Evolutionary conservation across 768 basidiomycete genomes (phyloP).

Genomic region (Udeniomyces megalosporus): DNA sequence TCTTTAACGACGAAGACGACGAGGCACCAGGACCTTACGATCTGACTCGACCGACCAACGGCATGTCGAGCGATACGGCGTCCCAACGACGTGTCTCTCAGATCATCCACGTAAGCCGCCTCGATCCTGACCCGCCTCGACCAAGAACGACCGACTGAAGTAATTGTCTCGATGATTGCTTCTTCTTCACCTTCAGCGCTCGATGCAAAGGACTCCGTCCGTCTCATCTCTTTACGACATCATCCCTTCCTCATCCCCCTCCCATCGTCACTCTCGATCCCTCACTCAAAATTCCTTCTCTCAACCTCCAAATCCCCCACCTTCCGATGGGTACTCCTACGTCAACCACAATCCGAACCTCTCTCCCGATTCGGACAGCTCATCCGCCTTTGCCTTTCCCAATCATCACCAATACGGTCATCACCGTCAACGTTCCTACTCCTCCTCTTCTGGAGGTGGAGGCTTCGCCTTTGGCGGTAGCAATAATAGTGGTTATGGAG

Average conservation of each 20-base stretch:
- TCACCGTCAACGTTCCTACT: too few relatives aligned
- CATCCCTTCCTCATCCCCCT: background rate
- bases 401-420: too few relatives aligned
- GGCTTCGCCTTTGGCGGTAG: background rate
- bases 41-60: background rate
- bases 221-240: slow-evolving; percentile 12
- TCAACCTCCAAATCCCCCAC: background rate
- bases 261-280: background rate
- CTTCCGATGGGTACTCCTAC: background rate
- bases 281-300: background rate
- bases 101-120: background rate
- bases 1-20: slow-evolving; percentile 9
- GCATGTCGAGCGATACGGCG: background rate
- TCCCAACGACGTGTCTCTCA: background rate
- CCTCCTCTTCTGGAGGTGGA: background rate
- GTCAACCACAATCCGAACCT: too few relatives aligned
- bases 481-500: too few relatives aligned
- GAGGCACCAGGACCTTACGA: background rate
- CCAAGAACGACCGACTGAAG: too few relatives aligned
- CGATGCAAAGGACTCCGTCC: slow-evolving; percentile 4
- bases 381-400: background rate
- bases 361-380: background rate
- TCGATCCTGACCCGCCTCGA: background rate
- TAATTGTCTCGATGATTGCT: too few relatives aligned
- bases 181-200: background rate